Conservation (phyloP, 1,284 basidiomycete genomes). For the Papiliotrema fonsecae region DNA sequence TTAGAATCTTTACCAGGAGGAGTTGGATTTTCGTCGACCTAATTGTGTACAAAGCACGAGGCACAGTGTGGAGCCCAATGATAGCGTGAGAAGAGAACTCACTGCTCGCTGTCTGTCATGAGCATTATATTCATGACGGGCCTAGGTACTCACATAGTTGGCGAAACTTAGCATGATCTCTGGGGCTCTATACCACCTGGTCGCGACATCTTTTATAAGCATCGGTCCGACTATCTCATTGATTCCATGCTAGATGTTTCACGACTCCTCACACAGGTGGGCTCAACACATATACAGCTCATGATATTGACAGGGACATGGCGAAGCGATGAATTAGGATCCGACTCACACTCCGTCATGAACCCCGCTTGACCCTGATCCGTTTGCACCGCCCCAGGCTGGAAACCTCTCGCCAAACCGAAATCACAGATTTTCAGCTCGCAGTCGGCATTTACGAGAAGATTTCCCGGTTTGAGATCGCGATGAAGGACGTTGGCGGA, state of each 20-base stretch:
- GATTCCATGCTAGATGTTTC: no score
- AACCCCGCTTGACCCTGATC: constrained; percentile 75
- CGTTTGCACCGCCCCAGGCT: constrained; percentile 64
- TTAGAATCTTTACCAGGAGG: no score
- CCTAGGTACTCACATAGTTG: constrained; percentile 66
- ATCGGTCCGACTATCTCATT: no score
- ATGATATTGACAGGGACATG: no score
- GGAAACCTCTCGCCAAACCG: constrained; percentile 92
- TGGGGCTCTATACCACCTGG: constrained; percentile 92
- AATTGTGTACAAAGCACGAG: no score
- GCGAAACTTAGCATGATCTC: constrained; percentile 98
- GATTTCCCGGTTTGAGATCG: constrained; percentile 90
- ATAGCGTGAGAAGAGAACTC: constrained; percentile 7
- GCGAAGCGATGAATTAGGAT: background rate
- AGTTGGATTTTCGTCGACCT: no score
- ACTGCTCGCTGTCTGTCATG: constrained; percentile 51
- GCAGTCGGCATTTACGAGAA: constrained; percentile 97
- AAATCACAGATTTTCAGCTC: constrained; percentile 99
- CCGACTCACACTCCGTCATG: constrained; percentile 84
- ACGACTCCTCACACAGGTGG: no score
- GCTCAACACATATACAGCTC: no score
- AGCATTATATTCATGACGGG: constrained; percentile 1
- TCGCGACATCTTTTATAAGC: constrained; percentile 62
- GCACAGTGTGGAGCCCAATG: background rate
- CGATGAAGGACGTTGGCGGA: constrained; percentile 97